Base-by-base conservation (phyloP, 1,284 basidiomycete species). In the Pseudomicrostroma phylloplanum region DNA sequence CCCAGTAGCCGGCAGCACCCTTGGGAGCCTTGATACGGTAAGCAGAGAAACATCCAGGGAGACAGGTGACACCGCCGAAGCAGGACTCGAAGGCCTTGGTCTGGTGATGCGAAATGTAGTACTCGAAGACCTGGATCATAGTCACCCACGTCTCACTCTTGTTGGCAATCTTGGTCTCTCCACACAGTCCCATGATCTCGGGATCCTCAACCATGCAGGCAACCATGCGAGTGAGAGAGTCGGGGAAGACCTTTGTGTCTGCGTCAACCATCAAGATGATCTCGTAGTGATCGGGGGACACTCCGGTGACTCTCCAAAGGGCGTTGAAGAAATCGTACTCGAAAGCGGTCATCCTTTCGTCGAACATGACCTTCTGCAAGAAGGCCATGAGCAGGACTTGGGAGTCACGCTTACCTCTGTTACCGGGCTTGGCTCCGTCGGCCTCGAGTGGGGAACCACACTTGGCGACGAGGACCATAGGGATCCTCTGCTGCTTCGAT, bases 91-190 rank as follows among this genome's bases (percentile, higher is more conserved):
- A 82, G 2, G 80, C 80, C 70, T 82, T 78, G 72, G 81, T 96
- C 84, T 92, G 86, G 81, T 98, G 96, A 79, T 98, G 94, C 15
- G 94, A 97, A 80, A 97, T 96, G 84, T 97, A 97, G 82, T 98
- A 98, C 81, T 97, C 94, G 80, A 97, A 97, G 89, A 81, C 80
- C 76, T 82, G 81, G 55, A 82, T 82, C 81, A 82, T 82, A 17
- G 81, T 82, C 17, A 82, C 81, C 81, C 81, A 82, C 17, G 81
- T 80, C 65, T 82, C 81, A 23, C 76, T 65, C 72, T 82, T 82
- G 74, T 82, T 82, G 46, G 81, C 81, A 57, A 82, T 82, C 74
- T 82, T 82, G 43, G 81, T 82, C 73, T 82, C 81, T 57, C 81
- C 81, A 66, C 81, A 82, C n/a, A 82, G 67, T 17, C 81, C 81